Conservation (phyloP, 176 grass and related monocot genomes). For the Oryza glumipatula region DNA sequence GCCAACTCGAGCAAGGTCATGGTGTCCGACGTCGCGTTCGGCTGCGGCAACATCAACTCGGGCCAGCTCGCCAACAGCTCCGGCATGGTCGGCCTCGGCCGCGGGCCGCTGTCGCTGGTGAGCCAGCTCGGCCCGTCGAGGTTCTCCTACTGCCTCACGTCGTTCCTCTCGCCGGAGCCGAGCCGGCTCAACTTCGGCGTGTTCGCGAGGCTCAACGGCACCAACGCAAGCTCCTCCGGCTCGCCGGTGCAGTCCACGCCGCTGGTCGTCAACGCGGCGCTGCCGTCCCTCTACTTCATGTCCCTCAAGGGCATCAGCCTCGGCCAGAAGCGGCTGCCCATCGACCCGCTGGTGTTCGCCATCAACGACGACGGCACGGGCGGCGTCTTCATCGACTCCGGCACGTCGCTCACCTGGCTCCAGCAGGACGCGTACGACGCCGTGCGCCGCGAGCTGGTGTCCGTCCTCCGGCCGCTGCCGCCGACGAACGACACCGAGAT, state of each 20-base stretch:
- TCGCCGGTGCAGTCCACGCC: not conserved
- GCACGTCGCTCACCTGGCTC: slow-evolving; percentile 19
- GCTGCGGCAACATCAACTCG: slow-evolving; percentile 39
- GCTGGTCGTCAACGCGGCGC: not conserved
- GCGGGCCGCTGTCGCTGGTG: slow-evolving; percentile 49
- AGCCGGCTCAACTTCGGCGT: not conserved
- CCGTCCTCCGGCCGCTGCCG: not conserved
- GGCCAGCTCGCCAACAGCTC: slow-evolving; percentile 35
- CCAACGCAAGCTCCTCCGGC: slow-evolving; percentile 5
- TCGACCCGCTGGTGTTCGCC: slow-evolving; percentile 8
- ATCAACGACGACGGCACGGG: slow-evolving; percentile 24
- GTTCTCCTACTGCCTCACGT: slow-evolving; percentile 60
- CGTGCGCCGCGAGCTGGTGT: not conserved
- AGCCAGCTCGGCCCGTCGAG: slow-evolving; percentile 48
- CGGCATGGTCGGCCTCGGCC: slow-evolving; percentile 55
- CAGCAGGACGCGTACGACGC: slow-evolving; percentile 12
- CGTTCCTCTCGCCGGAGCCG: slow-evolving; percentile 34
- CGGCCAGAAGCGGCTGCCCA: not conserved
- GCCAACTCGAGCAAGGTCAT: not conserved
- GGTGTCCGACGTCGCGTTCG: slow-evolving; percentile 31
- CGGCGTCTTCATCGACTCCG: slow-evolving; percentile 9
- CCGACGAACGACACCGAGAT: slow-evolving; percentile 2
- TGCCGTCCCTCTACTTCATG: slow-evolving; percentile 17
- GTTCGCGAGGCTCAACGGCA: slow-evolving; percentile 10
- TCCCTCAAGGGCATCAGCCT: slow-evolving; percentile 22